Percentiles rank a stretch among this genome's conserved stretches.
phyloP scores from a whole-genome alignment of 176 grass and related monocot species.

The Elaeis guineensis region DNA sequence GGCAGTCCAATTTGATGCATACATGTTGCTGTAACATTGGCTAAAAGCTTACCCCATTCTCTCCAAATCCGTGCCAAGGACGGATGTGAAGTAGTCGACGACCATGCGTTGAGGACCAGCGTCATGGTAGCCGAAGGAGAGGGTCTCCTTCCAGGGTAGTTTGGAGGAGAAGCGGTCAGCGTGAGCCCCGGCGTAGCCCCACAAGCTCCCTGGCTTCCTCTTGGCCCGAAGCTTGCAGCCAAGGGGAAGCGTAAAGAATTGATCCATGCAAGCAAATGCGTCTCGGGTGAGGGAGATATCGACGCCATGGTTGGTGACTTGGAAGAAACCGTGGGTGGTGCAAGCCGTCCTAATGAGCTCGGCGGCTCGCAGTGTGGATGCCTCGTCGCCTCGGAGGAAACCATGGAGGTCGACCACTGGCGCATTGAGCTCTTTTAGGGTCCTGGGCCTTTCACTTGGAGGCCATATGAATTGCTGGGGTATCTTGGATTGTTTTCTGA shows the following conservation, averaged over 20 bases:
- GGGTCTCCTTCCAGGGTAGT: slow-evolving; percentile 81
- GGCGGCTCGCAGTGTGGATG: slow-evolving; percentile 23
- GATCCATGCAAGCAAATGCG: slow-evolving; percentile 28
- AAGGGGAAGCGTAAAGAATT: slow-evolving; percentile 53
- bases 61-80: slow-evolving; percentile 46
- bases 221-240: slow-evolving; percentile 31
- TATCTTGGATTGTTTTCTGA: slow-evolving; percentile 39
- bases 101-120: slow-evolving; percentile 3
- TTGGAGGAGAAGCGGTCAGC: slow-evolving; percentile 49
- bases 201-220: slow-evolving; percentile 30
- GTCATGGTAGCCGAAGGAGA: slow-evolving; percentile 36
- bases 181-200: slow-evolving; percentile 57
- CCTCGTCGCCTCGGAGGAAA: slow-evolving; percentile 34
- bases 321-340: slow-evolving; percentile 72
- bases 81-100: slow-evolving; percentile 48
- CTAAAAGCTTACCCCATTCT: slow-evolving; percentile 40
- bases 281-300: slow-evolving; percentile 20
- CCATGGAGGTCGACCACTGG: slow-evolving; percentile 65
- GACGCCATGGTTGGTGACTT: slow-evolving; percentile 61
- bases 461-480: slow-evolving; percentile 75
- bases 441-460: slow-evolving; percentile 12
- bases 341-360: slow-evolving; percentile 44
- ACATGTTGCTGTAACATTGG: too few species aligned
- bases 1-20: too few species aligned
- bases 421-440: slow-evolving; percentile 23